phyloP scores from a whole-genome alignment of 164 flowering plant species.

The Platanus orientalis region DNA sequence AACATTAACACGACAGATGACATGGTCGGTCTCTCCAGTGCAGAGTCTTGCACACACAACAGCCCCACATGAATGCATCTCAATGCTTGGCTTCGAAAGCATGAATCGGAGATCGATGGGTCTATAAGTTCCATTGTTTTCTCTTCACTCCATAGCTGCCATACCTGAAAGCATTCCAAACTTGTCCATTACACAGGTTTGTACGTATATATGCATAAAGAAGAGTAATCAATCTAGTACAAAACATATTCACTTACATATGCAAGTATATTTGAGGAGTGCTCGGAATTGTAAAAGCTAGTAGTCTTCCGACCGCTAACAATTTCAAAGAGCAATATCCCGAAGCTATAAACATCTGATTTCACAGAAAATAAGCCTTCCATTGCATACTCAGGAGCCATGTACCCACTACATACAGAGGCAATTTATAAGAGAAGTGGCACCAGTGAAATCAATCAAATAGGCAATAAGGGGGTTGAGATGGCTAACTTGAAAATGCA shows the following conservation, averaged over 20 bases:
- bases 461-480: neutral
- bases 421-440: neutral
- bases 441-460: neutral
- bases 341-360: constrained; percentile 23
- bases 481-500: too few species aligned
- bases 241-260: constrained; percentile 5
- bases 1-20: constrained; percentile 20
- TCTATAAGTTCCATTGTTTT: constrained; percentile 18
- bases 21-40: constrained; percentile 21
- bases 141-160: constrained; percentile 21
- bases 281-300: constrained; percentile 7
- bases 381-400: constrained; percentile 27
- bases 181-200: too few species aligned
- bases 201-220: too few species aligned
- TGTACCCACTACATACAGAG: constrained; percentile 16
- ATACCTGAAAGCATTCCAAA: constrained; percentile 15
- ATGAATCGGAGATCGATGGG: constrained; percentile 13
- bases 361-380: constrained; percentile 23
- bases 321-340: constrained; percentile 18
- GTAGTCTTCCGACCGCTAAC: constrained; percentile 16
- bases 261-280: constrained; percentile 10
- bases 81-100: constrained; percentile 4
- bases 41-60: constrained; percentile 29
- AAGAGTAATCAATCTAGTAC: too few species aligned
- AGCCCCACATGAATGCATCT: constrained; percentile 27